Conservation (phyloP, 2,329 filamentous ascomycete genomes). For the Parascedosporium putredinis region DNA sequence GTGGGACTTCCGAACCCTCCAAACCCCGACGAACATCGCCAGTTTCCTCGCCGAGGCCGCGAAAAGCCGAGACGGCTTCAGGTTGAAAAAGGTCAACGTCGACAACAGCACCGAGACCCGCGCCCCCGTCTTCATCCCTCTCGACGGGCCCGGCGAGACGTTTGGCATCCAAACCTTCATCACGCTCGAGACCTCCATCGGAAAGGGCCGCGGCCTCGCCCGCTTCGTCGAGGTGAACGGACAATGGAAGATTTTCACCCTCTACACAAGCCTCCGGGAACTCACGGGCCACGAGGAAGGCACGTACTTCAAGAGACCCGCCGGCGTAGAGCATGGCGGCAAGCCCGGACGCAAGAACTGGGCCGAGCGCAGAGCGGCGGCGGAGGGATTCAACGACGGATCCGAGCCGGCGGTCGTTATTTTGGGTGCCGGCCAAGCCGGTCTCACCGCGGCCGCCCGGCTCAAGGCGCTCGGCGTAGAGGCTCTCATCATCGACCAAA, state of each 20-base stretch:
- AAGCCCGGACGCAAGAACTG: constrained; percentile 47
- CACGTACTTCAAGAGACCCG: constrained; percentile 33
- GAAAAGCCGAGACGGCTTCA: constrained; percentile 24
- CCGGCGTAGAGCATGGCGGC: constrained; percentile 46
- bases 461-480: constrained; percentile 48
- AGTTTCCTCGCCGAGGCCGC: constrained; percentile 25
- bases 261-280: constrained; percentile 49
- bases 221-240: constrained; percentile 34
- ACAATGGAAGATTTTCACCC: constrained; percentile 51
- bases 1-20: constrained; percentile 44
- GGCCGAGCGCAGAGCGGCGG: constrained; percentile 36
- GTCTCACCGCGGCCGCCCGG: constrained; percentile 45
- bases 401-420: constrained; percentile 48
- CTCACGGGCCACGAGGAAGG: constrained; percentile 44
- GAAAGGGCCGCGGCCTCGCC: constrained; percentile 44
- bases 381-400: constrained; percentile 31
- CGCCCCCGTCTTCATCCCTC: constrained; percentile 29
- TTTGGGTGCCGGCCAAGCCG: constrained; percentile 48
- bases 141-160: constrained; percentile 39
- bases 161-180: constrained; percentile 48
- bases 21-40: constrained; percentile 29
- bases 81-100: constrained; percentile 31
- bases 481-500: constrained; percentile 47
- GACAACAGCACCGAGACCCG: constrained; percentile 32
- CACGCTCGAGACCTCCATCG: constrained; percentile 39